Conservation (phyloP, 495 filamentous ascomycete genomes). For the Podospora sp. region DNA sequence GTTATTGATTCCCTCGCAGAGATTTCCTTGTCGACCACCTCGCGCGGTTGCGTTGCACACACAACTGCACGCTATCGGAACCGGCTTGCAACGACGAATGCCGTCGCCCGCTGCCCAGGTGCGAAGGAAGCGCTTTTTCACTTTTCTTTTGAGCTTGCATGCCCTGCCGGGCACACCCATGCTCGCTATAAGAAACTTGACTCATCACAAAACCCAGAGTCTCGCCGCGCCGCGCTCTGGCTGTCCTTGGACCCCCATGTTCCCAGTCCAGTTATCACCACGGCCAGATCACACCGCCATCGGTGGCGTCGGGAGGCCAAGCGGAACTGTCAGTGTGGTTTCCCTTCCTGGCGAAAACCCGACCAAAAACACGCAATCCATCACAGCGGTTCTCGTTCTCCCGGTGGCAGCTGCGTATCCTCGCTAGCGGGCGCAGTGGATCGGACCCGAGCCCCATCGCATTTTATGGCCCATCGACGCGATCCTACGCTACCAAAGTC, state of each 20-base stretch:
- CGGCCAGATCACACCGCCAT: not conserved
- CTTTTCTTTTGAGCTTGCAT: no score
- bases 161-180: not conserved
- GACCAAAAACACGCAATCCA: not conserved
- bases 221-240: not conserved
- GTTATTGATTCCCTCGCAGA: not conserved
- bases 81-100: not conserved
- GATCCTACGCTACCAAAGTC: not conserved
- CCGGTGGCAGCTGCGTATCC: not conserved
- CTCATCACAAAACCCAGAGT: not conserved
- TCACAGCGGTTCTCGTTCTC: not conserved
- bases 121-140: no score
- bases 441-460: not conserved
- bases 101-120: not conserved
- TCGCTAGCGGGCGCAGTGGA: not conserved
- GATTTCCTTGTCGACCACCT: not conserved
- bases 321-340: not conserved
- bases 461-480: not conserved
- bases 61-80: not conserved
- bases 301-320: not conserved
- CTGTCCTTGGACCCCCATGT: not conserved
- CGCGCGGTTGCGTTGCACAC: not conserved
- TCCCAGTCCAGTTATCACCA: not conserved
- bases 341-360: not conserved
- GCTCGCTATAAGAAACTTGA: not conserved